phyloP scores from a whole-genome alignment of 345 rosid genomes.

The Rhizophora mangle region DNA sequence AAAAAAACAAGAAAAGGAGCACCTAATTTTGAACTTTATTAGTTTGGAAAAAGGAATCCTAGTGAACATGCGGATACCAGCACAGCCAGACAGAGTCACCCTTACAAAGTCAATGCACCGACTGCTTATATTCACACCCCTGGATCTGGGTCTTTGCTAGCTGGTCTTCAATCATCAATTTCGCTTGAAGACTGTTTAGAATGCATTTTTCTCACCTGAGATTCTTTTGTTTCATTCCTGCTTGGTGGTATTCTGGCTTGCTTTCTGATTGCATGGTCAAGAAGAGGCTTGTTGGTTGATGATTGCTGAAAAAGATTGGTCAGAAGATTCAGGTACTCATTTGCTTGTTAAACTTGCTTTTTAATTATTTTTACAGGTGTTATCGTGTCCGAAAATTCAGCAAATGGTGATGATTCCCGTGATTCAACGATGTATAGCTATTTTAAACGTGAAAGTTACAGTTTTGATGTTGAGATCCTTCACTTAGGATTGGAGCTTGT shows the following conservation, averaged over 20 bases:
- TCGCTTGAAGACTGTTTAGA: constrained; percentile 3
- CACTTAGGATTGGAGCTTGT: neutral
- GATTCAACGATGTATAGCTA: neutral
- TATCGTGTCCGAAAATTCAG: neutral
- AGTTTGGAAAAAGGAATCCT: constrained; percentile 9
- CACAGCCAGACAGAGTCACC: too few relatives aligned
- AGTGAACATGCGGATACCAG: neutral
- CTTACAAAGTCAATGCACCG: constrained; percentile 47
- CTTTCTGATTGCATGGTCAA: constrained; percentile 10
- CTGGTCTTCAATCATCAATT: constrained; percentile 2
- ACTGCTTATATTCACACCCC: constrained; percentile 5
- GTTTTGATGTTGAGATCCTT: neutral
- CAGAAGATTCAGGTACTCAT: constrained; percentile 12
- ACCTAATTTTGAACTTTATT: neutral
- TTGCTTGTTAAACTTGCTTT: neutral
- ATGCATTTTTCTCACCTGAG: constrained; percentile 17
- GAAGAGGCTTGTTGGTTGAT: constrained; percentile 14
- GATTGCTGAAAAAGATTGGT: constrained; percentile 16
- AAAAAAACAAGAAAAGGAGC: constrained; percentile 2
- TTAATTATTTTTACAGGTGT: neutral
- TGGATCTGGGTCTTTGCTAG: constrained; percentile 22
- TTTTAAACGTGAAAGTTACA: neutral
- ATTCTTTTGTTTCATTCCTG: neutral
- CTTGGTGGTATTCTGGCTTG: neutral
- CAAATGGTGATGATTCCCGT: neutral